These are phyloP conservation scores for Penicillium bialowiezense DNA, from an alignment of 495 filamentous ascomycete genomes.

Conservation along the genomic window DNA sequence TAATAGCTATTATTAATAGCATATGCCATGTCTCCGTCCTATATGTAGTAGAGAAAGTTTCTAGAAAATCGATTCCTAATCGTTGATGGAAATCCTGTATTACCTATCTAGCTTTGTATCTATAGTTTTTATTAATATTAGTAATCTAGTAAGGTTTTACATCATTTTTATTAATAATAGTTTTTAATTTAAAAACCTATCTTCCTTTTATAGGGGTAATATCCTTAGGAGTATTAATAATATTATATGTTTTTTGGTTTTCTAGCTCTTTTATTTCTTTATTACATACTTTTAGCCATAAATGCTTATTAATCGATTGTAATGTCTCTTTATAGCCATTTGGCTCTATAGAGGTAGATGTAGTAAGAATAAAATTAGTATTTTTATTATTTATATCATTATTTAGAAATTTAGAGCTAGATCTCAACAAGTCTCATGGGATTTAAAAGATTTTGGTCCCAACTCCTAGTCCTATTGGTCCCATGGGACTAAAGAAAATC, in stretches of 20 bases:
- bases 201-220: not conserved
- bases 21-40: not conserved
- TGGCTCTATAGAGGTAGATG: not conserved
- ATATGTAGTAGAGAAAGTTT: not conserved
- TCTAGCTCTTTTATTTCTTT: not conserved
- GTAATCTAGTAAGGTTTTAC: not conserved
- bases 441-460: too few species aligned
- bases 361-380: not conserved
- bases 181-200: not conserved
- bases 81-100: not conserved
- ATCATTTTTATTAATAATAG: not conserved
- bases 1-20: not conserved
- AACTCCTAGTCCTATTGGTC: too few species aligned
- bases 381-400: not conserved
- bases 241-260: not conserved
- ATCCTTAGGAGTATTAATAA: not conserved
- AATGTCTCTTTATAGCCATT: not conserved
- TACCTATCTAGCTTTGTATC: not conserved
- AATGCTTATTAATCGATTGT: not conserved
- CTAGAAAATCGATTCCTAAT: not conserved
- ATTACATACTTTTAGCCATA: not conserved
- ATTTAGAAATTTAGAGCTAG: not conserved
- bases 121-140: not conserved
- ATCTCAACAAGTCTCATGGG: too few species aligned
- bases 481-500: too few species aligned